Evolutionary conservation across 345 rosid genomes (phyloP).

Genomic region (Sapria himalayana): DNA sequence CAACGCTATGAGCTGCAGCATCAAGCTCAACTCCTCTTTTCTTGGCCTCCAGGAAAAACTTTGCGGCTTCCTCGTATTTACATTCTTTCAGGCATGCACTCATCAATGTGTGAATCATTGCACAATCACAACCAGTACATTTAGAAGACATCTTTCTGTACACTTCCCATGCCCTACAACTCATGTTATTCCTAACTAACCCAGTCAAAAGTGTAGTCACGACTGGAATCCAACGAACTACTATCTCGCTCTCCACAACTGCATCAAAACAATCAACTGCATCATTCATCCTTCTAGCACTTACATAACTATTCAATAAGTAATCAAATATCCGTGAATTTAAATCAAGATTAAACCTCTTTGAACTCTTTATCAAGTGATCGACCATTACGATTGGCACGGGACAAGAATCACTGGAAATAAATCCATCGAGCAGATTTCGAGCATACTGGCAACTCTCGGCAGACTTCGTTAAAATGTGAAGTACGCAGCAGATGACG

Average conservation of each 20-base stretch:
- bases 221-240: constrained; percentile 13
- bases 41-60: constrained; percentile 19
- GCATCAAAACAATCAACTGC: constrained; percentile 16
- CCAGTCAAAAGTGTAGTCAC: constrained; percentile 22
- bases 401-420: constrained; percentile 18
- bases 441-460: constrained; percentile 16
- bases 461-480: constrained; percentile 20
- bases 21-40: constrained; percentile 35
- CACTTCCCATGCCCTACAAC: constrained; percentile 20
- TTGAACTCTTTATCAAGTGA: constrained; percentile 19
- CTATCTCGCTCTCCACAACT: constrained; percentile 26
- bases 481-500: constrained; percentile 32
- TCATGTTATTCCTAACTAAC: constrained; percentile 23
- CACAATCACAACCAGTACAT: constrained; percentile 27
- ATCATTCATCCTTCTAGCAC: too few species aligned
- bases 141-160: constrained; percentile 24
- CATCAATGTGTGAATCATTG: constrained; percentile 23
- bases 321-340: too few species aligned
- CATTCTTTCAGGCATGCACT: constrained; percentile 31
- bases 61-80: constrained; percentile 28
- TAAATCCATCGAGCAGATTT: constrained; percentile 19
- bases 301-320: too few species aligned
- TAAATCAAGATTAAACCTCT: too few species aligned
- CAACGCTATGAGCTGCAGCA: constrained; percentile 17
- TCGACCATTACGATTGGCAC: constrained; percentile 17